These are phyloP conservation scores for Leishmania braziliensis DNA, from an alignment of 208 protist genomes.

Conservation along the genomic window DNA sequence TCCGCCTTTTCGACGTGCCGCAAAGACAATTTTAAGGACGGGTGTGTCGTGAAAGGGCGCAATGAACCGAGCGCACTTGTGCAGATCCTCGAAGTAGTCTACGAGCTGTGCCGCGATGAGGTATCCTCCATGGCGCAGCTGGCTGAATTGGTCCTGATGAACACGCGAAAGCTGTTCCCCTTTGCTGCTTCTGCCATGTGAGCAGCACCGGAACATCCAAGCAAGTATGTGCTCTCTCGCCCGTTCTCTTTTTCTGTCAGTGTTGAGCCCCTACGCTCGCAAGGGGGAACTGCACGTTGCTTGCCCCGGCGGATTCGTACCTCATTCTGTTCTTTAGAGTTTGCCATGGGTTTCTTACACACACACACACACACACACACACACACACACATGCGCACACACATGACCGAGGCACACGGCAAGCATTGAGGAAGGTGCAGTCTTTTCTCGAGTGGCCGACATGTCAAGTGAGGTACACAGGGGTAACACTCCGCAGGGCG, in stretches of 20 bases:
- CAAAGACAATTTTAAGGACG: conserved; percentile 75
- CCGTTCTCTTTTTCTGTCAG: background rate
- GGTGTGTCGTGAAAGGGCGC: conserved; percentile 66
- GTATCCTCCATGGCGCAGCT: conserved; percentile 51
- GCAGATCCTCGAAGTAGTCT: conserved; percentile 69
- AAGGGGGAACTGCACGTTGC: background rate
- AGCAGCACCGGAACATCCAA: background rate
- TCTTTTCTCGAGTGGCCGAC: background rate
- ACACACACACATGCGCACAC: background rate
- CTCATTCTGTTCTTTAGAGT: background rate
- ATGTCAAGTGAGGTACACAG: background rate
- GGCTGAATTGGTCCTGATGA: conserved; percentile 45
- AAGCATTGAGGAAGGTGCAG: background rate
- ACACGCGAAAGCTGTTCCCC: conserved; percentile 65
- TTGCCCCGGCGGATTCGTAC: background rate
- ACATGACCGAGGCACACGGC: background rate
- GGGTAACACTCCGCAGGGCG: background rate
- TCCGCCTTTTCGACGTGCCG: conserved; percentile 40
- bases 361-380: too few relatives aligned
- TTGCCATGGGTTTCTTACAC: background rate
- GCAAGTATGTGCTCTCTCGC: background rate
- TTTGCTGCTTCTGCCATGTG: conserved; percentile 22
- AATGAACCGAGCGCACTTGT: conserved; percentile 72
- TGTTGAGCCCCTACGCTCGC: background rate
- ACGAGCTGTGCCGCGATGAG: conserved; percentile 55